Evolutionary conservation across 306 rosid species (phyloP).

Genomic region (Coriaria nepalensis): DNA sequence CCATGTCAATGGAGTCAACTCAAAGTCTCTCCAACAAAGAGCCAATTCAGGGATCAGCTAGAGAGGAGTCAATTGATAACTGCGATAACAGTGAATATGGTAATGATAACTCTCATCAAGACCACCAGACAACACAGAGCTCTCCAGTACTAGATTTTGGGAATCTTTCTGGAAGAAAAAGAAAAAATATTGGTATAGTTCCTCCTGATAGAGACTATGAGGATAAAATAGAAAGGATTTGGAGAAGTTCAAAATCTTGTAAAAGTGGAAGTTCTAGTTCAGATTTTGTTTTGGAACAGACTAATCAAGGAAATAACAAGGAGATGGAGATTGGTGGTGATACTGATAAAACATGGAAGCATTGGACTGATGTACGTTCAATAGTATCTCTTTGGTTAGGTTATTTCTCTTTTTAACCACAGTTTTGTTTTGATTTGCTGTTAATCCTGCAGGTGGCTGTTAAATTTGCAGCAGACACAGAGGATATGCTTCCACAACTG

Average conservation of each 20-base stretch:
- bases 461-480: constrained; percentile 30
- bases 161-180: constrained; percentile 40
- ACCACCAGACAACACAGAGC: constrained; percentile 20
- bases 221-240: constrained; percentile 20
- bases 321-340: constrained; percentile 28
- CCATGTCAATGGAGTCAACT: constrained; percentile 16
- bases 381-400: constrained; percentile 8
- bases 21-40: constrained; percentile 16
- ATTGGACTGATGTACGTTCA: constrained; percentile 54
- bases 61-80: constrained; percentile 19
- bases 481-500: constrained; percentile 46
- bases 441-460: constrained; percentile 45
- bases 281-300: constrained; percentile 17
- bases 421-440: constrained; percentile 7
- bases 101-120: constrained; percentile 17
- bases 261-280: constrained; percentile 20
- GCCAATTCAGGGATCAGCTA: constrained; percentile 19
- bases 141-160: constrained; percentile 26
- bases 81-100: background rate
- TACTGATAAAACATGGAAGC: constrained; percentile 19
- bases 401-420: background rate
- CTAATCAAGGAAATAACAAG: constrained; percentile 18
- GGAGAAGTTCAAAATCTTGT: constrained; percentile 25
- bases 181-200: constrained; percentile 26
- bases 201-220: constrained; percentile 21